These are phyloP conservation scores for Grosmannia penicillata DNA, from an alignment of 2,329 filamentous ascomycete species.

Conservation along the genomic window DNA sequence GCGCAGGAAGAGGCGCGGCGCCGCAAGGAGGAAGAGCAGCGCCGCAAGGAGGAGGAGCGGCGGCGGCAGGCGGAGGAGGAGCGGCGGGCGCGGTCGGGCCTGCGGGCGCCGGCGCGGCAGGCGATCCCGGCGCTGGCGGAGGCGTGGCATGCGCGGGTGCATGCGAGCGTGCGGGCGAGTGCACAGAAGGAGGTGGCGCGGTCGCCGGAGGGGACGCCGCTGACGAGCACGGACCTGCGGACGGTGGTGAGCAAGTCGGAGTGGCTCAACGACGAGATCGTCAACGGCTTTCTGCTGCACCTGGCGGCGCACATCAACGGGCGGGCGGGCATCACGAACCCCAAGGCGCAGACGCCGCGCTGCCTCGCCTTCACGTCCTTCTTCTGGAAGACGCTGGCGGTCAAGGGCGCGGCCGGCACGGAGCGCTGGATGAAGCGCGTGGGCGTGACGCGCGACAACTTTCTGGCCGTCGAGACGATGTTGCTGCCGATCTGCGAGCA, in stretches of 20 bases:
- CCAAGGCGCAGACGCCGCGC: slow-evolving; percentile 33
- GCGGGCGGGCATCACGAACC: slow-evolving; percentile 34
- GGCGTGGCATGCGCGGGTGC: slow-evolving; percentile 24
- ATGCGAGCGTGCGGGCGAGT: slow-evolving; percentile 19
- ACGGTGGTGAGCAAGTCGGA: slow-evolving; percentile 38
- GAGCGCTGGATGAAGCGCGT: slow-evolving; percentile 41
- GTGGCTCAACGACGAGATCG: slow-evolving; percentile 68
- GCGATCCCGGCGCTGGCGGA: slow-evolving; percentile 17
- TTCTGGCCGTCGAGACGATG: slow-evolving; percentile 51
- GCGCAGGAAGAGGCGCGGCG: slow-evolving; percentile 11
- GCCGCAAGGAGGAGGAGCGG: slow-evolving; percentile 12
- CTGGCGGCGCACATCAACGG: slow-evolving; percentile 45
- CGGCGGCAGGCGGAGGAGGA: slow-evolving; percentile 11
- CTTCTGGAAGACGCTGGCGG: slow-evolving; percentile 43
- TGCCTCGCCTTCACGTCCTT: slow-evolving; percentile 51
- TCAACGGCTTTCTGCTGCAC: slow-evolving; percentile 51
- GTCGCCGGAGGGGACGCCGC: slow-evolving; percentile 32
- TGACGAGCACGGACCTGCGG: slow-evolving; percentile 46
- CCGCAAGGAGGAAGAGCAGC: slow-evolving; percentile 10
- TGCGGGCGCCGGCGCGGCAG: slow-evolving; percentile 13
- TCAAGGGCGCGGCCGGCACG: slow-evolving; percentile 29
- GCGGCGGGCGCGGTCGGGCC: slow-evolving; percentile 9
- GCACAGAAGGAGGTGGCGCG: slow-evolving; percentile 23
- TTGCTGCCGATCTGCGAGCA: slow-evolving; percentile 53
- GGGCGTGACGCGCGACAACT: slow-evolving; percentile 42